Evolutionary conservation across 202 grass and related monocot genomes (phyloP).

Genomic region (Schoenoplectus triqueter): DNA sequence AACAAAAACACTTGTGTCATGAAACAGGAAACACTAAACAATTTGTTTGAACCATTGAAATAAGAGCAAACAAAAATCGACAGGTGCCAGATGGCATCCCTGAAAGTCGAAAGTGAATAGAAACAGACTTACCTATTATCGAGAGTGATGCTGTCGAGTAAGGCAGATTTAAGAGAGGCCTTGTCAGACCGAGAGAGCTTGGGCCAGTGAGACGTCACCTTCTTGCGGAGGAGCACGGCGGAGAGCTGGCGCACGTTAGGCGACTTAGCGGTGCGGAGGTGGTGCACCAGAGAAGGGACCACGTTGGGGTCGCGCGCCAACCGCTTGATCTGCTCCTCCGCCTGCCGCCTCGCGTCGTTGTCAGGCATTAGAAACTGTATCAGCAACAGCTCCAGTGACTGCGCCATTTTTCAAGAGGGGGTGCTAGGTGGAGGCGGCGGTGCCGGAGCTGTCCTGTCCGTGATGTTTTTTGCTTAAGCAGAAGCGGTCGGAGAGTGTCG

Average conservation of each 20-base stretch:
- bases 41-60: neutral
- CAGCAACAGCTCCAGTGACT: slow-evolving; percentile 86
- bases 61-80: too few relatives aligned
- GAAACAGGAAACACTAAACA: neutral
- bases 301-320: slow-evolving; percentile 82
- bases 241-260: slow-evolving; percentile 92
- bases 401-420: slow-evolving; percentile 54
- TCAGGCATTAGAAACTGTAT: slow-evolving; percentile 99
- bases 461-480: neutral
- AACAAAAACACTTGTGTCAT: neutral
- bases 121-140: slow-evolving; percentile 67
- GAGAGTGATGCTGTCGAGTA: slow-evolving; percentile 90
- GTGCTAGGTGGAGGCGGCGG: neutral
- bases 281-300: slow-evolving; percentile 90
- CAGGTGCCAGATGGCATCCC: too few relatives aligned
- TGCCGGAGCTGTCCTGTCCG: too few relatives aligned
- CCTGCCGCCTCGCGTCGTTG: slow-evolving; percentile 97
- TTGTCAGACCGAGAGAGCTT: slow-evolving; percentile 77
- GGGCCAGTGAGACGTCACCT: slow-evolving; percentile 88
- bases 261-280: slow-evolving; percentile 96
- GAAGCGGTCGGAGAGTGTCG: slow-evolving; percentile 23
- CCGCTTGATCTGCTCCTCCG: slow-evolving; percentile 98
- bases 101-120: too few relatives aligned
- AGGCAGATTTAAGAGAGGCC: slow-evolving; percentile 73
- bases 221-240: slow-evolving; percentile 94